These are phyloP conservation scores for Phytophthora foliorum DNA, from an alignment of 352 stramenopile genomes.

Conservation along the genomic window DNA sequence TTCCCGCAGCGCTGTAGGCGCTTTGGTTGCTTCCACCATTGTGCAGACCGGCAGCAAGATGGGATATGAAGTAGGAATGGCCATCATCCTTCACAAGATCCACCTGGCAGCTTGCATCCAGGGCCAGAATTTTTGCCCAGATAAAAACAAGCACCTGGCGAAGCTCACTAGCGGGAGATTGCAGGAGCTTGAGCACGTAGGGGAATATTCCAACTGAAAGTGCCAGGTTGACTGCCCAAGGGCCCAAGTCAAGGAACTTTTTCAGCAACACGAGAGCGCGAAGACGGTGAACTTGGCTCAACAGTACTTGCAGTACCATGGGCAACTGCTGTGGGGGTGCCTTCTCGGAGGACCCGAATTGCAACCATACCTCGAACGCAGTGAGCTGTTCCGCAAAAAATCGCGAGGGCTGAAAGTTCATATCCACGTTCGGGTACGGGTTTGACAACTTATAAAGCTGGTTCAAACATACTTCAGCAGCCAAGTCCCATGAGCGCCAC, in stretches of 20 bases:
- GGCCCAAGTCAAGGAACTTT: slow-evolving; percentile 96
- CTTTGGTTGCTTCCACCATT: slow-evolving; percentile 39
- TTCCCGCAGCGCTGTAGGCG: slow-evolving; percentile 36
- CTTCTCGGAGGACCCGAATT: slow-evolving; percentile 93
- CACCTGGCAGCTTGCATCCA: slow-evolving; percentile 96
- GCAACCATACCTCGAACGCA: slow-evolving; percentile 99
- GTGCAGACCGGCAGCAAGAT: slow-evolving; percentile 86
- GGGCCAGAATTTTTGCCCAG: slow-evolving; percentile 95
- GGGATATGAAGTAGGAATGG: slow-evolving; percentile 96
- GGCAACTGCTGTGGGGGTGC: slow-evolving; percentile 97
- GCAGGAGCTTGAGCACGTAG: slow-evolving; percentile 98
- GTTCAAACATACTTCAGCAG: slow-evolving; percentile 97
- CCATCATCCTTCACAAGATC: slow-evolving; percentile 98
- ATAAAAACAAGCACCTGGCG: slow-evolving; percentile 96
- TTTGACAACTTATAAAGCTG: slow-evolving; percentile 92
- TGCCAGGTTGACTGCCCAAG: slow-evolving; percentile 91
- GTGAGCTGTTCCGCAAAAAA: slow-evolving; percentile 99
- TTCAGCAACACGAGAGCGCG: slow-evolving; percentile 96
- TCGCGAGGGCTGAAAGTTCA: slow-evolving; percentile 88
- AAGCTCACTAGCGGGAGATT: slow-evolving; percentile 96
- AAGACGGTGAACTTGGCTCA: slow-evolving; percentile 98
- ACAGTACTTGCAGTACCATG: slow-evolving; percentile 97
- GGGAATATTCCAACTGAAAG: slow-evolving; percentile 98
- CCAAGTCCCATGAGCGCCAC: slow-evolving; percentile 99
- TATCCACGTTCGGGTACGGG: slow-evolving; percentile 69